Evolutionary conservation across 2,329 filamentous ascomycete genomes (phyloP).

Genomic region (Blumeria graminis): DNA sequence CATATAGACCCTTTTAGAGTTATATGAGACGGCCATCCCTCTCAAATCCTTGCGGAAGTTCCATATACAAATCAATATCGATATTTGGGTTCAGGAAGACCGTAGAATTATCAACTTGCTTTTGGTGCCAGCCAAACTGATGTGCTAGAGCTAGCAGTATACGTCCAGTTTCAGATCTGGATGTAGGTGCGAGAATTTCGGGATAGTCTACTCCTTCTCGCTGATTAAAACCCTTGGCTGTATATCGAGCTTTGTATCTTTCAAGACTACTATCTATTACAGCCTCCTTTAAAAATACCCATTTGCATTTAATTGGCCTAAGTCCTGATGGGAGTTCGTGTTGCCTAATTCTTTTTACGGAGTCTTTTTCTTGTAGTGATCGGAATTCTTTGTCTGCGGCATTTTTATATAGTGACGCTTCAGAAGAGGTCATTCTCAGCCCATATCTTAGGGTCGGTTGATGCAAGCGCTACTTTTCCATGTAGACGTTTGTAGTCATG

Average conservation of each 20-base stretch:
- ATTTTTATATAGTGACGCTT: background rate
- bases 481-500: too few relatives aligned
- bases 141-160: background rate
- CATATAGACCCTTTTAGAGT: background rate
- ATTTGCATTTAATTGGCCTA: background rate
- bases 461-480: background rate
- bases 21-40: background rate
- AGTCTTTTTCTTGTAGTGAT: background rate
- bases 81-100: background rate
- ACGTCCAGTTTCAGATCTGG: background rate
- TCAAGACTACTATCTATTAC: background rate
- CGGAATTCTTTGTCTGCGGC: background rate
- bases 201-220: background rate
- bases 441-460: background rate
- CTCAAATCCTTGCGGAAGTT: background rate
- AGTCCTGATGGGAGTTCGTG: background rate
- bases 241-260: background rate
- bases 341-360: background rate
- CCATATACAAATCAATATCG: background rate
- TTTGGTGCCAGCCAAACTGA: background rate
- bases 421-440: background rate
- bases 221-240: background rate
- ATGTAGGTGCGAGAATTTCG: background rate
- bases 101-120: background rate
- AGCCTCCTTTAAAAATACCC: background rate